phyloP scores from a whole-genome alignment of 2,329 filamentous ascomycete genomes.

The Malbranchea cinnamomea region DNA sequence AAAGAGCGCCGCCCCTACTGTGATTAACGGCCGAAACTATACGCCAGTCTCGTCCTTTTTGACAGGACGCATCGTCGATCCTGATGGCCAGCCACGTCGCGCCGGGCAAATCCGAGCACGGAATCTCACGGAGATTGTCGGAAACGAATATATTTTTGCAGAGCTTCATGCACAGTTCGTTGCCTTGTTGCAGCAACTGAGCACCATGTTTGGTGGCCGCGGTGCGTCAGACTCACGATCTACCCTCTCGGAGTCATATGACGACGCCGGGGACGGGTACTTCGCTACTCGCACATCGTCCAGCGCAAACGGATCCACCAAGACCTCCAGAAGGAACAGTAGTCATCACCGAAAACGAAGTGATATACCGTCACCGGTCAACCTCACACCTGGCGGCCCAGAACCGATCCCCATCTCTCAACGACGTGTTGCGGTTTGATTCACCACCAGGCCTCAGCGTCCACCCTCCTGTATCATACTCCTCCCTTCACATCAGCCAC shows the following conservation, averaged over 20 bases:
- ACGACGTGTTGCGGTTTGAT: constrained; percentile 8
- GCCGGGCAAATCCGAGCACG: constrained; percentile 39
- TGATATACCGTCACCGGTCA: constrained; percentile 4
- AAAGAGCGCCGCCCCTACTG: constrained; percentile 2
- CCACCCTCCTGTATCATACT: neutral
- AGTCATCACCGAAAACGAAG: constrained; percentile 1
- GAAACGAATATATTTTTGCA: constrained; percentile 43
- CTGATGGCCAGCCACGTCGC: constrained; percentile 39
- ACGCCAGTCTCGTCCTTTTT: constrained; percentile 44
- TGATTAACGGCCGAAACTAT: constrained; percentile 25
- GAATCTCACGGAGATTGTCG: constrained; percentile 43
- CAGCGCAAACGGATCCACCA: neutral
- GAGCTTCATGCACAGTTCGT: constrained; percentile 42
- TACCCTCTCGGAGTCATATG: constrained; percentile 15
- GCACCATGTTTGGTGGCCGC: constrained; percentile 30
- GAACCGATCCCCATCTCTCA: constrained; percentile 12
- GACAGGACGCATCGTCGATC: constrained; percentile 40
- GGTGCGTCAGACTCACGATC: constrained; percentile 29
- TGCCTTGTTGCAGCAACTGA: constrained; percentile 32
- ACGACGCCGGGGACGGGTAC: constrained; percentile 6
- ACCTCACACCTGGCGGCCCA: constrained; percentile 4
- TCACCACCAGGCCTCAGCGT: too few species aligned
- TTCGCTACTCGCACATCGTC: constrained; percentile 3
- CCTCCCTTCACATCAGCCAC: constrained; percentile 3
- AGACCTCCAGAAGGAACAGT: constrained; percentile 1